Evolutionary conservation across 2,329 filamentous ascomycete genomes (phyloP).

Genomic region (Fusarium hostae): DNA sequence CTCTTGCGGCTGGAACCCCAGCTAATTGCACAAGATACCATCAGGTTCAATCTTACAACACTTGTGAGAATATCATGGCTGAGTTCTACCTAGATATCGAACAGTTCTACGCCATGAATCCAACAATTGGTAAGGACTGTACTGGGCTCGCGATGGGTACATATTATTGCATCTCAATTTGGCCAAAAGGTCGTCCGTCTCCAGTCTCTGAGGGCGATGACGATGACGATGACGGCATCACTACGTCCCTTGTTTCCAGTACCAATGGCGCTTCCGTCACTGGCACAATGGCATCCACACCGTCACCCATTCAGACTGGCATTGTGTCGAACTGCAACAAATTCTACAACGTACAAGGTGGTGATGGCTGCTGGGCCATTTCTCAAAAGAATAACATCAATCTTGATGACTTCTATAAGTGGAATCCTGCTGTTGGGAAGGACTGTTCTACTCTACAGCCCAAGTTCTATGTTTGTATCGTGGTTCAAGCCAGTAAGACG

Average conservation of each 20-base stretch:
- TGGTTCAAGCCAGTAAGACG: too few relatives aligned
- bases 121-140: conserved; percentile 5
- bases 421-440: too few relatives aligned
- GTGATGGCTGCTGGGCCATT: too few relatives aligned
- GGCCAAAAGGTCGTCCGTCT: not conserved
- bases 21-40: not conserved
- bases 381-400: not conserved
- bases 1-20: not conserved
- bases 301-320: not conserved
- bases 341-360: too few relatives aligned
- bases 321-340: too few relatives aligned
- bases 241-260: too few relatives aligned
- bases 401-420: not conserved
- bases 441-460: too few relatives aligned
- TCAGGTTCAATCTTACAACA: not conserved
- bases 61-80: not conserved
- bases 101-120: conserved; percentile 20
- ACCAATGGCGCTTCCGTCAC: too few relatives aligned
- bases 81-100: not conserved
- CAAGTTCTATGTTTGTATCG: not conserved
- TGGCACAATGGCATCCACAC: not conserved
- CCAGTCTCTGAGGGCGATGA: too few relatives aligned
- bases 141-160: conserved; percentile 15
- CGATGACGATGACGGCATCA: too few relatives aligned
- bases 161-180: conserved; percentile 19